Evolutionary conservation across 116 monocot genomes (phyloP).

Genomic region (Dioscorea cayenensis): DNA sequence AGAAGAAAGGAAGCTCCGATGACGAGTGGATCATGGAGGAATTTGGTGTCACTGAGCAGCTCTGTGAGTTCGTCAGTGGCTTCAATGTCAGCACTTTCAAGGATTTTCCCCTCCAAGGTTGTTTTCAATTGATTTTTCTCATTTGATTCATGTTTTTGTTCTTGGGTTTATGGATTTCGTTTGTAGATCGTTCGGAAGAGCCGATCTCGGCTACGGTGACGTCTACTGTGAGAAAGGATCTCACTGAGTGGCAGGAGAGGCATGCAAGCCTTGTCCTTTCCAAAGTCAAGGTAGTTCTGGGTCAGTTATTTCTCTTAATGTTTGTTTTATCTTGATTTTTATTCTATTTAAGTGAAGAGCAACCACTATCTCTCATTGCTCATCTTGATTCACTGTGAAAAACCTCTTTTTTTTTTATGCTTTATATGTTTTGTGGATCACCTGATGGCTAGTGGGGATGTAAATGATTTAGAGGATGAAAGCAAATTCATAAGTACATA

Average conservation of each 20-base stretch:
- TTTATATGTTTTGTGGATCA: no score
- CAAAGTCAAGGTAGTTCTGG: constrained; percentile 47
- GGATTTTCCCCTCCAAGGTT: constrained; percentile 48
- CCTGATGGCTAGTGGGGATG: no score
- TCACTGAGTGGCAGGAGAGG: constrained; percentile 81
- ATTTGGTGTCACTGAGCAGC: constrained; percentile 63
- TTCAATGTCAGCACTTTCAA: constrained; percentile 74
- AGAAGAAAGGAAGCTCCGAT: neutral
- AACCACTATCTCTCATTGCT: no score
- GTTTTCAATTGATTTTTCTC: neutral
- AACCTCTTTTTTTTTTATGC: no score
- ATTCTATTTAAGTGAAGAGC: no score
- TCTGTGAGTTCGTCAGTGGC: constrained; percentile 42
- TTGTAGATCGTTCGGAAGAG: constrained; percentile 10
- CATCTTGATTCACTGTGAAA: no score
- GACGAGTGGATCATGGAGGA: constrained; percentile 23
- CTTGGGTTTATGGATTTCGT: neutral
- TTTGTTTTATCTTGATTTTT: neutral
- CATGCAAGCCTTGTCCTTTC: constrained; percentile 66
- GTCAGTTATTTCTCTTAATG: neutral
- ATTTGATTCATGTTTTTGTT: neutral
- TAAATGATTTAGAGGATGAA: no score
- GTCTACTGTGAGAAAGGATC: constrained; percentile 39
- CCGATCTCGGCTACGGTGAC: constrained; percentile 7
- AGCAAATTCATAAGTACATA: no score